phyloP scores from a whole-genome alignment of 768 basidiomycete genomes.

The Tylopilus sp. region DNA sequence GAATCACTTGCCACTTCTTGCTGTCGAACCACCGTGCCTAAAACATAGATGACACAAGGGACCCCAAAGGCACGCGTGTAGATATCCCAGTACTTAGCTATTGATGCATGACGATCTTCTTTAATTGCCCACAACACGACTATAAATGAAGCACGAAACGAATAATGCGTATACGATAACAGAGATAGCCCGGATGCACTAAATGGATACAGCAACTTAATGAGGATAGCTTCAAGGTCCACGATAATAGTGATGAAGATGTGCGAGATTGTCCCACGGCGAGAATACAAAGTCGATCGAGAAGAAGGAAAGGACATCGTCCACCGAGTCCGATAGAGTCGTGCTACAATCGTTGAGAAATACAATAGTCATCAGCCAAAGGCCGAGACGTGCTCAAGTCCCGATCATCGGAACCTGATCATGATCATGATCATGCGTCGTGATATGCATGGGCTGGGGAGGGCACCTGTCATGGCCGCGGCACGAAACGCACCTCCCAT shows the following conservation, averaged over 20 bases:
- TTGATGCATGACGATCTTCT: not conserved
- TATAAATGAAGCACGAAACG: not conserved
- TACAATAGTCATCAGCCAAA: slow-evolving; percentile 11
- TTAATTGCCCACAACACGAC: not conserved
- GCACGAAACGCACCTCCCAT: slow-evolving; percentile 29
- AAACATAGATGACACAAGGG: too few relatives aligned
- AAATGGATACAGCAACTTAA: slow-evolving; percentile 18
- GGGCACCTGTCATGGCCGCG: slow-evolving; percentile 11
- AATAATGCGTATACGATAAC: not conserved
- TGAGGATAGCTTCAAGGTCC: slow-evolving; percentile 4
- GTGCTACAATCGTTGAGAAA: slow-evolving; percentile 14
- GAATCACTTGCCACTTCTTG: too few relatives aligned
- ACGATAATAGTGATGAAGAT: slow-evolving; percentile 5
- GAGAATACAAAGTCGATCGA: slow-evolving; percentile 9
- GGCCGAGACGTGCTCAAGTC: slow-evolving; percentile 3
- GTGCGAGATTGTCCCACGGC: slow-evolving; percentile 7
- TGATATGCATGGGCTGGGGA: slow-evolving; percentile 1
- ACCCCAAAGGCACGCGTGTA: too few relatives aligned
- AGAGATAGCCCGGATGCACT: not conserved
- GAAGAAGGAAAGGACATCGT: slow-evolving; percentile 6
- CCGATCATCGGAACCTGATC: slow-evolving; percentile 12
- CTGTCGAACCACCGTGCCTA: too few relatives aligned
- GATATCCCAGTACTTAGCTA: too few relatives aligned
- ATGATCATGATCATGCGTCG: slow-evolving; percentile 6
- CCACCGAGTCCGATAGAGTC: slow-evolving; percentile 11